Conservation (phyloP, 2,329 filamentous ascomycete genomes). For the Alternaria ventricosa region DNA sequence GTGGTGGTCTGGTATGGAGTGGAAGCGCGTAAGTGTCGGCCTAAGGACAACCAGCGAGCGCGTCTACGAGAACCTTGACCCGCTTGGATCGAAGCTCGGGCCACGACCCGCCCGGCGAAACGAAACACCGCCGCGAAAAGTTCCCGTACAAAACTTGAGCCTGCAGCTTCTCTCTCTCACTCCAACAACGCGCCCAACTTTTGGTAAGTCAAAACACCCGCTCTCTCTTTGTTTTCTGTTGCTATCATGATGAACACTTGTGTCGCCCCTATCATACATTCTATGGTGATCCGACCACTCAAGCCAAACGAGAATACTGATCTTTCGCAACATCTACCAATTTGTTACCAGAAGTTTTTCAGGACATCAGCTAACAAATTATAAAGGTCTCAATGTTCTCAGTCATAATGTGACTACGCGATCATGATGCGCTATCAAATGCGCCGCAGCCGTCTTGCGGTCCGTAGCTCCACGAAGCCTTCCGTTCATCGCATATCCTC, state of each 20-base stretch:
- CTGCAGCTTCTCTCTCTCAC: constrained; percentile 16
- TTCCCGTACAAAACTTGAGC: constrained; percentile 26
- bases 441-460: background rate
- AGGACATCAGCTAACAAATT: constrained; percentile 27
- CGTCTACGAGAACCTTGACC: constrained; percentile 13
- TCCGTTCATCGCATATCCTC: background rate
- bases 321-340: constrained; percentile 16
- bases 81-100: constrained; percentile 10
- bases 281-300: constrained; percentile 49
- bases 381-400: background rate
- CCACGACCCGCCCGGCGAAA: constrained; percentile 24
- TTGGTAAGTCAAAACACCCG: constrained; percentile 37
- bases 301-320: constrained; percentile 51
- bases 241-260: constrained; percentile 44
- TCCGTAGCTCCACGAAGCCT: constrained; percentile 4
- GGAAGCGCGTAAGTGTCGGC: constrained; percentile 4
- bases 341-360: constrained; percentile 3
- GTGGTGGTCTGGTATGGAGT: background rate
- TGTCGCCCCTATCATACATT: constrained; percentile 52
- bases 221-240: constrained; percentile 4
- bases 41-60: constrained; percentile 11
- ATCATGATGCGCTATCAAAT: background rate
- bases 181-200: constrained; percentile 24
- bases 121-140: constrained; percentile 29
- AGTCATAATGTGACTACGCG: background rate